Conservation (phyloP, 169 alveolate species). For the Theileria annulata region DNA sequence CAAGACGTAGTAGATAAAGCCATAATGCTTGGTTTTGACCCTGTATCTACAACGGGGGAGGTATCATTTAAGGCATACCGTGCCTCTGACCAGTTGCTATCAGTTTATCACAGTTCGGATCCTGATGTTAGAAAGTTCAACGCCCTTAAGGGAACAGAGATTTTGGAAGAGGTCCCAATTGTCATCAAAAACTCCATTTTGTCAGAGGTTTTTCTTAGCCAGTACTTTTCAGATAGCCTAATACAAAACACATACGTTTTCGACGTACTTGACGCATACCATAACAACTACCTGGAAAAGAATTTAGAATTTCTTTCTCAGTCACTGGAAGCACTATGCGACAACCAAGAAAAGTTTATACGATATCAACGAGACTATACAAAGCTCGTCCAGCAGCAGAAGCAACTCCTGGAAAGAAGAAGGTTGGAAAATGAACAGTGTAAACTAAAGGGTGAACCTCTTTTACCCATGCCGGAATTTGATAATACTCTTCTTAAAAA, state of each 20-base stretch:
- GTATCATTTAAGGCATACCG: slow-evolving; percentile 80
- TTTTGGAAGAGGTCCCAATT: slow-evolving; percentile 80
- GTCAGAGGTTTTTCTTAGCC: slow-evolving; percentile 78
- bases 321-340: slow-evolving; percentile 76
- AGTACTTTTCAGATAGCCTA: slow-evolving; percentile 69
- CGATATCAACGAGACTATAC: slow-evolving; percentile 79
- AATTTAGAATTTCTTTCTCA: slow-evolving; percentile 70
- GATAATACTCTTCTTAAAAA: slow-evolving; percentile 57
- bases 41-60: slow-evolving; percentile 63
- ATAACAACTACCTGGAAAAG: slow-evolving; percentile 70
- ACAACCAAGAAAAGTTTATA: slow-evolving; percentile 80
- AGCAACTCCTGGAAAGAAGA: slow-evolving; percentile 80
- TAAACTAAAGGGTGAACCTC: slow-evolving; percentile 80
- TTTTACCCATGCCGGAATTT: slow-evolving; percentile 74
- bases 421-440: slow-evolving; percentile 83
- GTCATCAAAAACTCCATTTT: slow-evolving; percentile 78
- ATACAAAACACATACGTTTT: slow-evolving; percentile 69
- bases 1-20: slow-evolving; percentile 77
- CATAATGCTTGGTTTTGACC: slow-evolving; percentile 75
- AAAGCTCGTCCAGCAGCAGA: slow-evolving; percentile 78
- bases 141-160: slow-evolving; percentile 70
- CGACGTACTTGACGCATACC: slow-evolving; percentile 71
- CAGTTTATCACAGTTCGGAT: slow-evolving; percentile 56
- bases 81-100: slow-evolving; percentile 70
- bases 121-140: slow-evolving; percentile 69